Evolutionary conservation across 139 green algal species (phyloP).

Genomic region (Auxenochlorella pyrenoidosa): DNA sequence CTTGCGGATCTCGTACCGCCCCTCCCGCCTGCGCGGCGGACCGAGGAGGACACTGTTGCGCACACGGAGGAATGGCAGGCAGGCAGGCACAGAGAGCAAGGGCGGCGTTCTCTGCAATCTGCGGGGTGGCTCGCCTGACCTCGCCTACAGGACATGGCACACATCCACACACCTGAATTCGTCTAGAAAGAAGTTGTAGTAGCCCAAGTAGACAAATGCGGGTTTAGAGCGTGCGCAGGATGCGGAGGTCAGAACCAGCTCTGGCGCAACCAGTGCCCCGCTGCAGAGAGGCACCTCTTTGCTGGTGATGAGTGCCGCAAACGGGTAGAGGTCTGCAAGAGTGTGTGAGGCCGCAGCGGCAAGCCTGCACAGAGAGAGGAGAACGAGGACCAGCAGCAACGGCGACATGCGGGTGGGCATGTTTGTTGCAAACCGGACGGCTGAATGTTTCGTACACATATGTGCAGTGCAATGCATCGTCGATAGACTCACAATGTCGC

Average conservation of each 20-base stretch:
- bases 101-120: too few species aligned
- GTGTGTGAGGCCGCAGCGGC: not conserved
- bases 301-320: not conserved
- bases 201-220: not conserved
- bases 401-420: not conserved
- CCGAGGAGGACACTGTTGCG: too few species aligned
- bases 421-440: not conserved
- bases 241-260: not conserved
- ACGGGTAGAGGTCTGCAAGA: not conserved
- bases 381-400: not conserved
- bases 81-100: too few species aligned
- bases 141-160: too few species aligned
- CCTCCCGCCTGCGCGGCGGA: not conserved
- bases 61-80: too few species aligned
- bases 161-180: constrained; percentile 4
- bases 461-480: too few species aligned
- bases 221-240: not conserved
- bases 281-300: not conserved
- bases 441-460: not conserved
- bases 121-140: too few species aligned
- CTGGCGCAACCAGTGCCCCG: not conserved
- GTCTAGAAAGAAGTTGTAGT: constrained; percentile 6
- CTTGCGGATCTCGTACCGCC: not conserved
- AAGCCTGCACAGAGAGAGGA: not conserved
- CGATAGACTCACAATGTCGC: too few species aligned